Evolutionary conservation across 805 yeast genomes (phyloP).

Genomic region (Pichia deserticola): DNA sequence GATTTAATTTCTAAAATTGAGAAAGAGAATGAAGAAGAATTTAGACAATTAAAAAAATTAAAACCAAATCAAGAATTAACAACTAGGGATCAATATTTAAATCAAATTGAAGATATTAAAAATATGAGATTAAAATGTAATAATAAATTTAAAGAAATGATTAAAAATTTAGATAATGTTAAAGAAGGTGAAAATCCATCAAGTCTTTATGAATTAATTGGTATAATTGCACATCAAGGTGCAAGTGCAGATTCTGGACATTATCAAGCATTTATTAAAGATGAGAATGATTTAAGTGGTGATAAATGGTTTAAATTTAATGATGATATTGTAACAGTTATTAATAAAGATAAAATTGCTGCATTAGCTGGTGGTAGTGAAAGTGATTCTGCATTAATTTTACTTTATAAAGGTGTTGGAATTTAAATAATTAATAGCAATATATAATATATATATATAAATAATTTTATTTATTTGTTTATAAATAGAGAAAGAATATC

Average conservation of each 20-base stretch:
- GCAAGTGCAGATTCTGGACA: constrained; percentile 96
- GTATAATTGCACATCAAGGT: constrained; percentile 90
- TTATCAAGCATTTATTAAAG: constrained; percentile 83
- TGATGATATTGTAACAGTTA: constrained; percentile 78
- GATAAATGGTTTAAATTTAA: constrained; percentile 91
- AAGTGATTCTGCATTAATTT: constrained; percentile 87
- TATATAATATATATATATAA: not conserved
- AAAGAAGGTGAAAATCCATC: constrained; percentile 73
- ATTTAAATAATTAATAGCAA: constrained; percentile 27
- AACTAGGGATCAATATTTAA: constrained; percentile 49
- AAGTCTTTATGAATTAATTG: constrained; percentile 74
- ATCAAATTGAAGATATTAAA: constrained; percentile 42
- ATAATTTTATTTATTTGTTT: not conserved
- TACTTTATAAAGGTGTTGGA: constrained; percentile 79
- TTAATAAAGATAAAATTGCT: constrained; percentile 78
- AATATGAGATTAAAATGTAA: constrained; percentile 44
- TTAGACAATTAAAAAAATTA: constrained; percentile 64
- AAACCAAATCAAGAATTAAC: constrained; percentile 33
- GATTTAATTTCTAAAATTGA: constrained; percentile 73
- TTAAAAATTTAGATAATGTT: constrained; percentile 33
- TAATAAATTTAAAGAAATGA: constrained; percentile 33
- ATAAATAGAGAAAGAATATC: not conserved
- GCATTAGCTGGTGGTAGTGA: constrained; percentile 95
- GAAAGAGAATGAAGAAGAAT: constrained; percentile 63
- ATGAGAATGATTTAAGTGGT: constrained; percentile 54